These are phyloP conservation scores for Chrysoporthe puriensis DNA, from an alignment of 2,329 filamentous ascomycete species.

Conservation along the genomic window DNA sequence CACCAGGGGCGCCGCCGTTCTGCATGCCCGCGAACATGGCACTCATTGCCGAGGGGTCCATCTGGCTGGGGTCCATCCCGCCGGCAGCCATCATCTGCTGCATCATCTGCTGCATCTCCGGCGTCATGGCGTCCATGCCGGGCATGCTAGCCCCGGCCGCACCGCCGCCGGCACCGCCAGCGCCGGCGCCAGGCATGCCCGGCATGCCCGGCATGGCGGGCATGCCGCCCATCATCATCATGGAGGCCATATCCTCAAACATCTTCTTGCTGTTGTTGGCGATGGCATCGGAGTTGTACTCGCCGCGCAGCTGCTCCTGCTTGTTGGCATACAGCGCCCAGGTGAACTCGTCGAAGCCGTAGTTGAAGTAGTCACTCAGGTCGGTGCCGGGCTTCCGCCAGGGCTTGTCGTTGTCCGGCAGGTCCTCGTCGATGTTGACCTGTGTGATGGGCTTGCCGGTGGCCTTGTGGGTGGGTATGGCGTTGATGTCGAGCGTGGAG, in stretches of 20 bases:
- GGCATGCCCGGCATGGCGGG: slow-evolving; percentile 44
- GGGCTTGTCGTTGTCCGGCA: slow-evolving; percentile 83
- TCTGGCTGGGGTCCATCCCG: slow-evolving; percentile 68
- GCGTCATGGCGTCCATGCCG: slow-evolving; percentile 65
- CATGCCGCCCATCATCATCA: slow-evolving; percentile 66
- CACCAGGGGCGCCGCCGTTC: slow-evolving; percentile 46
- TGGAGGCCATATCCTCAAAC: slow-evolving; percentile 69
- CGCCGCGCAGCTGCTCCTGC: slow-evolving; percentile 77
- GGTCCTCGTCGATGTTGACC: slow-evolving; percentile 73
- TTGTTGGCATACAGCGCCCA: slow-evolving; percentile 94
- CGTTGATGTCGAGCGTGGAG: slow-evolving; percentile 84
- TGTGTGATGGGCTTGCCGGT: slow-evolving; percentile 82
- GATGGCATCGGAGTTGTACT: slow-evolving; percentile 70
- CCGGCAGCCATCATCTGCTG: slow-evolving; percentile 67
- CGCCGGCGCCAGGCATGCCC: slow-evolving; percentile 40
- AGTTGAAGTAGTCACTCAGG: slow-evolving; percentile 97
- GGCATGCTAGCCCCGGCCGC: slow-evolving; percentile 46
- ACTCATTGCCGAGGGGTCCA: slow-evolving; percentile 62
- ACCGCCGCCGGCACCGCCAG: slow-evolving; percentile 34
- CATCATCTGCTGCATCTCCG: slow-evolving; percentile 71
- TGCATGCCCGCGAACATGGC: slow-evolving; percentile 66
- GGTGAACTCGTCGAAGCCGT: slow-evolving; percentile 97
- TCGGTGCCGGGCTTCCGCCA: slow-evolving; percentile 96
- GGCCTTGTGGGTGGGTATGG: slow-evolving; percentile 75
- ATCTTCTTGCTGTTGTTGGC: slow-evolving; percentile 76